A percentile compares a stretch with the other conserved stretches of the same genome.
Conservation (phyloP, 2,329 filamentous ascomycete species). For the Fusarium coffeatum region DNA sequence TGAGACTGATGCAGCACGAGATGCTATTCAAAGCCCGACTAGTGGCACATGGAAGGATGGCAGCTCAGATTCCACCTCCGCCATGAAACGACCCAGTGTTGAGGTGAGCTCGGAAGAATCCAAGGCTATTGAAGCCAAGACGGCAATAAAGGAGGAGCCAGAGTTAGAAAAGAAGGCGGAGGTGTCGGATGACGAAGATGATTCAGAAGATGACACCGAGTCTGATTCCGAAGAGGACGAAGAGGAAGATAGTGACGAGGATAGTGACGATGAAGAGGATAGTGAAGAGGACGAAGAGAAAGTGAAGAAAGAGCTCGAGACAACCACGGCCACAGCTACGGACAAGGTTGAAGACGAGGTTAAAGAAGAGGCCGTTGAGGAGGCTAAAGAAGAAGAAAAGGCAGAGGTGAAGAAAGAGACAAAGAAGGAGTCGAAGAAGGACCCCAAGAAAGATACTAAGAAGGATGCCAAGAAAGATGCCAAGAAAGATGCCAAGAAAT, state of each 20-base stretch:
- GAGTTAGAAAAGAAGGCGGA: conserved; percentile 51
- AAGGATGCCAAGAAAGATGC: background rate
- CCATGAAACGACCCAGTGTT: conserved; percentile 34
- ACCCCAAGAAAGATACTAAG: background rate
- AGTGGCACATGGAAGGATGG: conserved; percentile 56
- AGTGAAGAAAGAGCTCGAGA: conserved; percentile 27
- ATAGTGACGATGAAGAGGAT: conserved; percentile 37
- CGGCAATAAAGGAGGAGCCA: conserved; percentile 55
- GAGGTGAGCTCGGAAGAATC: conserved; percentile 54
- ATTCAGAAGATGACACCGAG: conserved; percentile 25
- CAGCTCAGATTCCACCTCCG: conserved; percentile 5
- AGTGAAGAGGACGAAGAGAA: conserved; percentile 39
- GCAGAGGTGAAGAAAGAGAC: background rate
- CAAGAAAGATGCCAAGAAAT: conserved; percentile 1
- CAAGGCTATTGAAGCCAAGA: conserved; percentile 52
- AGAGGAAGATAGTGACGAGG: conserved; percentile 29
- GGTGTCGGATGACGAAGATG: conserved; percentile 43
- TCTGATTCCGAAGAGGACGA: conserved; percentile 32
- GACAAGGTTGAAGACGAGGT: conserved; percentile 22
- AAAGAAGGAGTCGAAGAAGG: conserved; percentile 7
- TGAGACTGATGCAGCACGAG: conserved; percentile 42
- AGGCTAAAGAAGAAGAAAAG: background rate
- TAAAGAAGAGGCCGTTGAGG: conserved; percentile 12
- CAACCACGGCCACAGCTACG: conserved; percentile 9
- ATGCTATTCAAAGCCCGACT: conserved; percentile 58